Conservation (phyloP, 306 rosid genomes). For the Dalbergia oliveri region DNA sequence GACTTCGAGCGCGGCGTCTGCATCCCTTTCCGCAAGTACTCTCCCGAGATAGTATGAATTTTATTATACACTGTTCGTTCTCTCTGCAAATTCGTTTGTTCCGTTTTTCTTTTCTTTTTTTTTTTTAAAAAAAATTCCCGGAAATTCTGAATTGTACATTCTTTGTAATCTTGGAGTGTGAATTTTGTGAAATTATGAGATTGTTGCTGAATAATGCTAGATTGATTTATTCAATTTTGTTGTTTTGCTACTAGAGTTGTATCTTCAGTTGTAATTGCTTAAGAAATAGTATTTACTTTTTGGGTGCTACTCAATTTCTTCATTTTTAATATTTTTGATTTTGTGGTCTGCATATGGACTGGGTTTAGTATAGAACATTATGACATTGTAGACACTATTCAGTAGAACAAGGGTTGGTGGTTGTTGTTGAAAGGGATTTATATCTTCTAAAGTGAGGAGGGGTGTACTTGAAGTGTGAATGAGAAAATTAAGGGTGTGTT, state of each 20-base stretch:
- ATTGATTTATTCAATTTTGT: background rate
- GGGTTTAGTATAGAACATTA: background rate
- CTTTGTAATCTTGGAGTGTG: background rate
- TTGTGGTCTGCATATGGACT: background rate
- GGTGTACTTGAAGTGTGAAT: background rate
- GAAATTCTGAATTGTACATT: background rate
- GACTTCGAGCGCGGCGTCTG: constrained; percentile 99
- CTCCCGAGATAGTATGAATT: constrained; percentile 84
- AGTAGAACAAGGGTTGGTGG: background rate
- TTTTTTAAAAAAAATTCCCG: background rate
- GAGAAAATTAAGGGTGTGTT: background rate
- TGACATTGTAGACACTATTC: too few relatives aligned
- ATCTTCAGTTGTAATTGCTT: too few relatives aligned
- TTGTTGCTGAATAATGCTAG: background rate
- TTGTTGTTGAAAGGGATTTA: background rate
- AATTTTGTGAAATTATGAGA: background rate
- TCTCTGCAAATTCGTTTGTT: constrained; percentile 1
- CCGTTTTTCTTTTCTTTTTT: background rate
- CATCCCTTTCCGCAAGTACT: constrained; percentile 93
- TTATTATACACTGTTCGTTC: background rate
- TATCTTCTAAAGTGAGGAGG: background rate
- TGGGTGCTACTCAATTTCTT: background rate
- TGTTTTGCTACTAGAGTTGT: background rate
- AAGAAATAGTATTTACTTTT: background rate
- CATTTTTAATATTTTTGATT: background rate